Evolutionary conservation across 2,329 filamentous ascomycete species (phyloP), one percentile per base, ranked within the genome.

Genomic region (Ceratocystis destructans): DNA sequence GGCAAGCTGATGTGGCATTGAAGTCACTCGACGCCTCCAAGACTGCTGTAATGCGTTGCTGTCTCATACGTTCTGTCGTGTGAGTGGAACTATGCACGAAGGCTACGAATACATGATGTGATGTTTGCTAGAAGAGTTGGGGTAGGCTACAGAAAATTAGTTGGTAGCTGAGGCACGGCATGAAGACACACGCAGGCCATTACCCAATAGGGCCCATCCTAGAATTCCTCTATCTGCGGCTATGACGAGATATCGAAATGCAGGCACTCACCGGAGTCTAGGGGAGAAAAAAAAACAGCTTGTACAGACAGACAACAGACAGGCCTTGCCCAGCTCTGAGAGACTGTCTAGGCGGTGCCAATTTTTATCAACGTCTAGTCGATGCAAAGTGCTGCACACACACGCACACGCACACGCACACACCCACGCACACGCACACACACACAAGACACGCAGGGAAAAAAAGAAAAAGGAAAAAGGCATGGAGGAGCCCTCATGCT

Each of bases 121-220:
- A 20, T 33, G 53, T 37, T 37, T 37, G 33, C 33, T 2, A 37
- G 33, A 33, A 59, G 53, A 59, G 17, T 59, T 59, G 53, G 53
- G 12, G 53, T 59, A 59, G 25, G 1, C 28, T 31, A 59, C 28
- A 59, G 10, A 59, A 17, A 5, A 17, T 10, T 59, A 5, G n/a
- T 22, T 20, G n/a, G 50, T 31, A 31, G 28, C 12, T 59, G 53
- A 31, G 22, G 12, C 1, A 17, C 53, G 15, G 28, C 25, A 59
- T 59, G 17, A 33, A 59, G 28, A 59, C 53, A 59, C 53, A 59
- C 28, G 53, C 53, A 59, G 53, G 53, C 53, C 28, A 59, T 33
- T 37, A 20, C 53, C 17, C 28, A 33, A 59, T 25, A 59, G 33
- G 15, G 10, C 15, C 5, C 53, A 59, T 33, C 28, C 53, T 59